Evolutionary conservation across 768 basidiomycete species (phyloP).

Genomic region (Amyloporia xantha): DNA sequence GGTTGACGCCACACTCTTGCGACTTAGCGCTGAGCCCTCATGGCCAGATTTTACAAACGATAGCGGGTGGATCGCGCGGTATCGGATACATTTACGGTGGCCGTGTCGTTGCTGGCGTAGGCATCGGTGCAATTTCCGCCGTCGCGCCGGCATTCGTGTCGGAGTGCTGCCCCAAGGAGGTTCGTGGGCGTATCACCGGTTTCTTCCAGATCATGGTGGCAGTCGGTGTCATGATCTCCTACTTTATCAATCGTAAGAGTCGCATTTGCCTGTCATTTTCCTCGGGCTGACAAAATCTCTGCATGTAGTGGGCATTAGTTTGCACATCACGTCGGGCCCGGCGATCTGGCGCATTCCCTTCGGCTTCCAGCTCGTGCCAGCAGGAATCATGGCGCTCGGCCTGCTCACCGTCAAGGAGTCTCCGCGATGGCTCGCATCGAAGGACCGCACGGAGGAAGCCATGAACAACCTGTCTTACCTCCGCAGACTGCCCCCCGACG

Average conservation of each 20-base stretch:
- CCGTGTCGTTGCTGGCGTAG: conserved; percentile 72
- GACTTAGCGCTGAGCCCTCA: neutral
- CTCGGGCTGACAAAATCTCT: neutral
- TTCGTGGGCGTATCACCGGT: conserved; percentile 81
- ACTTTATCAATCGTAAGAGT: conserved; percentile 69
- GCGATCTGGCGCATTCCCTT: conserved; percentile 69
- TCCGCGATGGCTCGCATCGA: conserved; percentile 69
- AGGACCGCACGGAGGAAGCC: conserved; percentile 48
- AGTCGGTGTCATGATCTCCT: conserved; percentile 78
- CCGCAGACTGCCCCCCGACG: conserved; percentile 37
- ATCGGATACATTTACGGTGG: conserved; percentile 72
- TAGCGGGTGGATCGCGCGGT: conserved; percentile 50
- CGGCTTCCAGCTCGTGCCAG: conserved; percentile 69
- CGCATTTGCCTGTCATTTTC: conserved; percentile 8
- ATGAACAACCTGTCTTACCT: conserved; percentile 57
- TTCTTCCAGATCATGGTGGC: conserved; percentile 87
- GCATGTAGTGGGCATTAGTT: conserved; percentile 47
- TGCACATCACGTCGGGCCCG: conserved; percentile 41
- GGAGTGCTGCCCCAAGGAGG: conserved; percentile 82
- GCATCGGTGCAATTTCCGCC: conserved; percentile 79
- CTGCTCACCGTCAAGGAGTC: conserved; percentile 71
- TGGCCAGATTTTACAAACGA: conserved; percentile 59
- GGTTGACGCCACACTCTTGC: too few species aligned
- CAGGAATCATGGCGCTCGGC: conserved; percentile 63
- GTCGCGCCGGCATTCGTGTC: conserved; percentile 83